Base-by-base conservation (phyloP, 1,139 yeast genomes). In the Geotrichum restrictum region DNA sequence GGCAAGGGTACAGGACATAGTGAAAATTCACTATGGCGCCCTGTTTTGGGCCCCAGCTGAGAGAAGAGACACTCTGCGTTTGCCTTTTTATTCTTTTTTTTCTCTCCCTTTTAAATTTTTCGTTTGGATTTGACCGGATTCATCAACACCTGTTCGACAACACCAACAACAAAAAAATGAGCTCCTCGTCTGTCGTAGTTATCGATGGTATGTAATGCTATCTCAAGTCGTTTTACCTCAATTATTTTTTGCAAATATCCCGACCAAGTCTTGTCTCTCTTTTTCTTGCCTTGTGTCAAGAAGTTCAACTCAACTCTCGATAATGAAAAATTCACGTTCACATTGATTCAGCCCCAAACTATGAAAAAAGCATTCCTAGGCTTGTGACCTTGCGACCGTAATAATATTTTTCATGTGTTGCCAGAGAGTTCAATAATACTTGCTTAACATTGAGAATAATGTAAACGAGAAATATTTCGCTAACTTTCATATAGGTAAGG, bases 401-500 rank as follows among this genome's bases (percentile, higher is more conserved):
- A n/a, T n/a, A n/a, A n/a, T n/a, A n/a, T n/a, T n/a, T n/a, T n/a
- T n/a, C n/a, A n/a, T n/a, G n/a, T n/a, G n/a, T n/a, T n/a, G n/a
- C n/a, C n/a, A n/a, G n/a, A n/a, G n/a, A n/a, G n/a, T n/a, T n/a
- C n/a, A n/a, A n/a, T n/a, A n/a, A 29, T 13, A 8, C 33, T 29
- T 36, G 18, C 18, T 36, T 36, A 36, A 36, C 5, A 24, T 24
- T 24, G 5, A 24, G 8, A 24, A 5, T 8, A 24, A 24, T 24
- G 29, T 24, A 24, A 24, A 24, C n/a, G n/a, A n/a, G n/a, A n/a
- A n/a, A n/a, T n/a, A n/a, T n/a, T n/a, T 27, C 39, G 21, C 51
- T 48, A 48, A 48, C 43, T n/a, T n/a, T 24, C 43, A 49, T 55
- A 36, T 64, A 78, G 83, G 83, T 82, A 89, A 93, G 89, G 98